A percentile compares a stretch with the other conserved stretches of the same genome.
Conservation (phyloP, 108 stramenopile species). For the Pseudonitzschia delicatissima region DNA sequence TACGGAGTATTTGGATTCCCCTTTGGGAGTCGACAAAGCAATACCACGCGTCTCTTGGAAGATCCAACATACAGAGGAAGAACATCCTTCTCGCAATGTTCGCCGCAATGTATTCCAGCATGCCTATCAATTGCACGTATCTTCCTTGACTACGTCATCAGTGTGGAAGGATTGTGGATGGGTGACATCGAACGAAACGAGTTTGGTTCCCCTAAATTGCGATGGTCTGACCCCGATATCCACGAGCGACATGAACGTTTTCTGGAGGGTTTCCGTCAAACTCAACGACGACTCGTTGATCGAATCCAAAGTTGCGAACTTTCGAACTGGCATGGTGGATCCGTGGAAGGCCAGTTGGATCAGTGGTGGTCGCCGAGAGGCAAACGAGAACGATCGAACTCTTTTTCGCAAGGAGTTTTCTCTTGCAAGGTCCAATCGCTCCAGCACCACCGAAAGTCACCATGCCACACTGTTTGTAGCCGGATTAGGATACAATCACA, state of each 20-base stretch:
- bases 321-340: slow-evolving; percentile 19
- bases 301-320: not conserved
- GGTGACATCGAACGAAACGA: slow-evolving; percentile 6
- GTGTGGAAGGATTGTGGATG: slow-evolving; percentile 7
- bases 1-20: slow-evolving; percentile 24
- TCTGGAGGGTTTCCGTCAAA: slow-evolving; percentile 15
- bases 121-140: slow-evolving; percentile 5
- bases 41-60: slow-evolving; percentile 26
- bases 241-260: slow-evolving; percentile 8
- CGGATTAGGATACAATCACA: slow-evolving; percentile 25
- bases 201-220: slow-evolving; percentile 9
- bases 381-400: not conserved
- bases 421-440: not conserved
- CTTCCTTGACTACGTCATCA: not conserved
- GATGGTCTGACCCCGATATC: slow-evolving; percentile 3
- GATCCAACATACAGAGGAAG: not conserved
- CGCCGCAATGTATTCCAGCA: not conserved
- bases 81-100: not conserved
- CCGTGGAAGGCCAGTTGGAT: slow-evolving; percentile 24
- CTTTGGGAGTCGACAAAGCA: slow-evolving; percentile 18
- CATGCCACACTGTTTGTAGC: slow-evolving; percentile 25
- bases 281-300: slow-evolving; percentile 8
- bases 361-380: slow-evolving; percentile 9
- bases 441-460: not conserved
- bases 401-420: slow-evolving; percentile 26